Base-by-base conservation (phyloP, 2,329 filamentous ascomycete species). In the Microsporum ferrugineum region DNA sequence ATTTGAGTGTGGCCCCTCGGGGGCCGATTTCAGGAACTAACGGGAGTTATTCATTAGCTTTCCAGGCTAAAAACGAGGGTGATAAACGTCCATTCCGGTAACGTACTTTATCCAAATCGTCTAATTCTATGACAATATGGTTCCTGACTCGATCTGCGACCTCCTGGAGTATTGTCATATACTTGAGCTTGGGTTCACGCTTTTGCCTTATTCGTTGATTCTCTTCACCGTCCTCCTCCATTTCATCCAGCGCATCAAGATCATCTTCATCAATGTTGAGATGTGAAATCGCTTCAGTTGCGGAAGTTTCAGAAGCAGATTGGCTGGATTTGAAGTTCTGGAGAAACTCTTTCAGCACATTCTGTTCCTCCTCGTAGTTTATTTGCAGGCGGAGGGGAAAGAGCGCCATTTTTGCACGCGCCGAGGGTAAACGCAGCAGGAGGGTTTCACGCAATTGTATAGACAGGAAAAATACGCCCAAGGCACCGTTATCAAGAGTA, bases 261-360 rank as follows among this genome's bases (percentile, higher is more conserved):
- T 88, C 88, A 75, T 95, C 88, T 70, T 90, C 91, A 72, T 91
- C 88, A 65, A 99, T 88, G 70, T 88, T 88, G 69, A 99, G 84
- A 66, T 87, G 85, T 67, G 89, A 85, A 56, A 99, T 82, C 51
- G 91, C 91, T 72, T 91, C 87, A 43, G 89, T 85, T 66, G 95
- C 85, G 63, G 87, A 79, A 14, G 79, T 76, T 62, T 78, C 83
- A 81, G 82, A 74, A 80, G 84, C 61, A 78, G 88, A 71, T 80
- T 86, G 60, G n/a, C 80, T 78, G 61, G 81, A 82, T 78, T 99
- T 97, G 84, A 95, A 99, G 65, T 85, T 85, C 68, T 82, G 80
- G 65, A 99, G 80, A 73, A 99, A 99, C 70, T 88, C 85, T 76
- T 95, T 87, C 74, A 99, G 94, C 58, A 88, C 71, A 60, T 72